Base-by-base conservation (phyloP, 2,329 filamentous ascomycete genomes). In the Trichophyton benhamiae region DNA sequence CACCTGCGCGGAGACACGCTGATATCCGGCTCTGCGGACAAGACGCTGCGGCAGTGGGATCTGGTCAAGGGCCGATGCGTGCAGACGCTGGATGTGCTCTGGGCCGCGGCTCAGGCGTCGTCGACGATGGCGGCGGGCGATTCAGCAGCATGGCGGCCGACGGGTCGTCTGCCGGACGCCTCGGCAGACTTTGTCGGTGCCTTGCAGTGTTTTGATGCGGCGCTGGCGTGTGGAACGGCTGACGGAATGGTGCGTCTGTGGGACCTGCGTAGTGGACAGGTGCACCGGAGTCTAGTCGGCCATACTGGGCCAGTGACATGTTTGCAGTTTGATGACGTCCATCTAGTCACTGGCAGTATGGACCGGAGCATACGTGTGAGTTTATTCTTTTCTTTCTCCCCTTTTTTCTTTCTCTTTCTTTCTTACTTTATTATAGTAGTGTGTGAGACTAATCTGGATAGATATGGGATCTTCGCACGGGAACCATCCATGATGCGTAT, bases 401-500 rank as follows among this genome's bases (percentile, higher is more conserved):
- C 8, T 27, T 15, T 55, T 20, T 8, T 11, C 1, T 9, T 13
- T 13, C 13, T 20, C 20, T 36, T 17, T 27, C 1, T n/a, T 27
- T 15, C 2, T 20, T 30, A 11, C 3, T 36, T 33, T 38, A 3
- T 13, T 38, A 1, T 13, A 13, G 11, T 9, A 38, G 11, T 33
- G 11, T 53, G 13, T 55, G 7, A 9, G 3, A 25, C 15, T n/a
- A 20, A 20, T 30, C 20, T 36, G 20, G 6, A 9, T 70, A 97
- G 91, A 97, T 99, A 72, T 99, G 94, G 94, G 94, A 99, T 75
- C 87, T 99, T 61, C 88, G 94, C 60, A 97, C 91, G 11, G 94
- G 94, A 53, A 91, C 91, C 38, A 96, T 99, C 68, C 88, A 88
- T 72, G 94, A 99, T 72, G 94, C 92, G 17, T 99, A 91, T 74